Percentiles rank a stretch among this genome's conserved stretches.
Evolutionary conservation across 345 rosid genomes (phyloP).

Genomic region (Salix dunnii): DNA sequence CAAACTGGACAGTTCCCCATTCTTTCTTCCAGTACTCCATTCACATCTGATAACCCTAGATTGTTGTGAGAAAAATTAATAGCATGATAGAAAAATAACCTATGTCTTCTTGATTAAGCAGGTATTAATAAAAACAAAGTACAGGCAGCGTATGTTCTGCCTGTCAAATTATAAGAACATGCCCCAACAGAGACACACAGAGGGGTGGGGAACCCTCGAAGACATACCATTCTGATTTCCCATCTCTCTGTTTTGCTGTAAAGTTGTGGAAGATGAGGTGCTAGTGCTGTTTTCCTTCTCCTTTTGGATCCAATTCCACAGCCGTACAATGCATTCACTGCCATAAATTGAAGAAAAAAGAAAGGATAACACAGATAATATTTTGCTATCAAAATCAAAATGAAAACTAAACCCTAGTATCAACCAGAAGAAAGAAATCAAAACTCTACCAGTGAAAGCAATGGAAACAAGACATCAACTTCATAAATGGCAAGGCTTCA

Average conservation of each 20-base stretch:
- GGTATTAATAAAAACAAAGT: background rate
- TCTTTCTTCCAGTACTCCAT: slow-evolving; percentile 35
- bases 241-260: slow-evolving; percentile 15
- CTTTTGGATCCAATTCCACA: slow-evolving; percentile 87
- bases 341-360: slow-evolving; percentile 10
- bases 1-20: slow-evolving; percentile 83
- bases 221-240: slow-evolving; percentile 43
- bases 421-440: slow-evolving; percentile 5
- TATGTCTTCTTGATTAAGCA: background rate
- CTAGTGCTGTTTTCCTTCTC: slow-evolving; percentile 38
- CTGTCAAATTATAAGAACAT: background rate
- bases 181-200: background rate
- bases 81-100: background rate
- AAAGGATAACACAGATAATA: slow-evolving; percentile 6
- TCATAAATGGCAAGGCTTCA: slow-evolving; percentile 69
- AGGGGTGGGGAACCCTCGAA: background rate
- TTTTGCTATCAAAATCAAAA: slow-evolving; percentile 7
- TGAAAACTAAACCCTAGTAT: background rate
- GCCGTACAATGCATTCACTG: slow-evolving; percentile 82
- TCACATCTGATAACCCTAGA: slow-evolving; percentile 22
- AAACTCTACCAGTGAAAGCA: slow-evolving; percentile 75
- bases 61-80: background rate
- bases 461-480: slow-evolving; percentile 97
- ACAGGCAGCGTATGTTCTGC: background rate
- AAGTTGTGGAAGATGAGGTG: slow-evolving; percentile 20